Evolutionary conservation across 768 basidiomycete genomes (phyloP), one percentile per base, ranked within the genome.

Genomic region (Gautieria morchelliformis): DNA sequence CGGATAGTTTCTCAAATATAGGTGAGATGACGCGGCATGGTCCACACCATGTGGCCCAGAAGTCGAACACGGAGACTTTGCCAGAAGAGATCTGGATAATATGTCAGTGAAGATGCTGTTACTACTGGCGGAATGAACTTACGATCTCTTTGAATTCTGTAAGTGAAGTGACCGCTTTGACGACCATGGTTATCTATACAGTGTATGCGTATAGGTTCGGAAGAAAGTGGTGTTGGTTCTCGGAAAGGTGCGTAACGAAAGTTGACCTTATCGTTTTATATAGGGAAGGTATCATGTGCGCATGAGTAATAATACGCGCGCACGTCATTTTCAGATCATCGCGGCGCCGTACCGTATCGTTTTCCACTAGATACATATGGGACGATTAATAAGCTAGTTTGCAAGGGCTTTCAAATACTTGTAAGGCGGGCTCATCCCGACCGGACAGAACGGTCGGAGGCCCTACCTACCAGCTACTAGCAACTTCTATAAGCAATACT

Each of bases 21-120:
- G 86, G 86, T 19, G 78, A 78, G 69, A 88, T 86, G 41, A 74
- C 60, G 56, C 70, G 75, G 79, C 85, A 87, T 14, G 85, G 85
- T 15, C 84, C 84, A 68, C 82, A 87, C 86, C 87, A 87, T 2
- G 79, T 77, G 41, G 87, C 87, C 83, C 83, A 85, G 71, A 89
- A 87, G 70, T 89, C 84, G 64, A 89, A 74, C 17, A 84, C 65
- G 61, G 75, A 69, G 60, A 72, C 69, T 63, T 75, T 75, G 58
- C 71, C 74, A 56, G 73, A 67, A 63, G 71, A 72, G 64, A 83
- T 80, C 74, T 75, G 52, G 39, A 35, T 35, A 42, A 27, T 14
- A 20, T 5, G 22, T 58, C n/a, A 14, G 37, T 33, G 39, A 39
- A 5, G 11, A 32, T 12, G 40, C 32, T 20, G 46, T 15, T 55